phyloP scores from a whole-genome alignment of 1,139 yeast genomes.

The Torulaspora globosa region DNA sequence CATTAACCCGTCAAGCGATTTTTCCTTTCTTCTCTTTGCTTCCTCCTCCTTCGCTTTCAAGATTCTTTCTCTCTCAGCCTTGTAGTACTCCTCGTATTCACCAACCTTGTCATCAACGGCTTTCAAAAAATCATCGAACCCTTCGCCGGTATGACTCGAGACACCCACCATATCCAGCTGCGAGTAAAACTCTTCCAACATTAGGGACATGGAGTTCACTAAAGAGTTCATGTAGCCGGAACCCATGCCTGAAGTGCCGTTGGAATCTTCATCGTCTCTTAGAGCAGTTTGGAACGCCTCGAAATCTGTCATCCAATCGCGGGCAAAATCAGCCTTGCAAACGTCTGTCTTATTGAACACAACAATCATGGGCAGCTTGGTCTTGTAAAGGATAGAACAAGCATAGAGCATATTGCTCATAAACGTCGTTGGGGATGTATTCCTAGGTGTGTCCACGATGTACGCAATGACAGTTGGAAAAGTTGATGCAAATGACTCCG shows the following conservation, averaged over 20 bases:
- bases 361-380: constrained; percentile 93
- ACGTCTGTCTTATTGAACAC: constrained; percentile 96
- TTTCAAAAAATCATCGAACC: constrained; percentile 81
- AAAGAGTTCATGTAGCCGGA: constrained; percentile 94
- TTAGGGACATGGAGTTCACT: constrained; percentile 89
- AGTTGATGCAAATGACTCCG: constrained; percentile 93
- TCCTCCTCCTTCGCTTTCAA: constrained; percentile 71
- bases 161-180: constrained; percentile 89
- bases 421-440: constrained; percentile 90
- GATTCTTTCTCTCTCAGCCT: constrained; percentile 80
- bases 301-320: constrained; percentile 97
- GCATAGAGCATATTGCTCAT: constrained; percentile 98
- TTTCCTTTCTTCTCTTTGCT: constrained; percentile 68
- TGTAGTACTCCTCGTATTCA: constrained; percentile 80
- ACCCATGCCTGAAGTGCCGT: constrained; percentile 62
- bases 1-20: constrained; percentile 68
- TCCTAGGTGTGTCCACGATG: constrained; percentile 93
- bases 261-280: constrained; percentile 55
- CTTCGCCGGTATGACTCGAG: constrained; percentile 87
- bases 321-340: constrained; percentile 77
- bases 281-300: constrained; percentile 84
- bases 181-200: constrained; percentile 94
- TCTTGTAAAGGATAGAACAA: constrained; percentile 91
- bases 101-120: constrained; percentile 84
- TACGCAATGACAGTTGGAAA: constrained; percentile 96